These are phyloP conservation scores for Blastomyces silverae DNA, from an alignment of 2,329 filamentous ascomycete species.

Conservation along the genomic window DNA sequence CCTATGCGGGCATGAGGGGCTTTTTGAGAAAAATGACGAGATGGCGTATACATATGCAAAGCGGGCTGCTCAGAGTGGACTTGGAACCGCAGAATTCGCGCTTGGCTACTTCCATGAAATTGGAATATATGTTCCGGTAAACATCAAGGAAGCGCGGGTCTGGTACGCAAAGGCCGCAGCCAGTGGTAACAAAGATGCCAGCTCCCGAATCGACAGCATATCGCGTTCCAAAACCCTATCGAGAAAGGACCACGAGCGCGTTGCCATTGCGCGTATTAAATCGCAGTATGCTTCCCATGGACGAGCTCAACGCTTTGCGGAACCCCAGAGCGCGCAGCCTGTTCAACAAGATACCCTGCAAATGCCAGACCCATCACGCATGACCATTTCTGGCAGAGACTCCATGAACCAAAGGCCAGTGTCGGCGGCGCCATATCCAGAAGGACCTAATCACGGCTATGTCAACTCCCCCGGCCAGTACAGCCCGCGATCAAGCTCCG, in stretches of 20 bases:
- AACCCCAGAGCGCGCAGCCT: slow-evolving; percentile 35
- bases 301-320: slow-evolving; percentile 25
- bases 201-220: slow-evolving; percentile 73
- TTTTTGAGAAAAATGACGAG: slow-evolving; percentile 94
- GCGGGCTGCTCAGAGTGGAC: slow-evolving; percentile 70
- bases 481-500: slow-evolving; percentile 40
- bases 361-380: slow-evolving; percentile 45
- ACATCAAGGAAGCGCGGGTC: slow-evolving; percentile 69
- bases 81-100: slow-evolving; percentile 90
- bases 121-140: slow-evolving; percentile 81
- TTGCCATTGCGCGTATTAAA: slow-evolving; percentile 82
- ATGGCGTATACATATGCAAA: slow-evolving; percentile 86
- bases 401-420: slow-evolving; percentile 23
- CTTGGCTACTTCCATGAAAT: slow-evolving; percentile 98
- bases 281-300: slow-evolving; percentile 64
- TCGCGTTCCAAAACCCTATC: slow-evolving; percentile 75
- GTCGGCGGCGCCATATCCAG: slow-evolving; percentile 41
- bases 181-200: slow-evolving; percentile 86
- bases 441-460: slow-evolving; percentile 30
- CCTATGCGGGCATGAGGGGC: slow-evolving; percentile 83
- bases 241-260: slow-evolving; percentile 85
- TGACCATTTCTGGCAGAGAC: slow-evolving; percentile 33
- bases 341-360: slow-evolving; percentile 39
- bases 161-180: slow-evolving; percentile 91
- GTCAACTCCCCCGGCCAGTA: slow-evolving; percentile 31